Evolutionary conservation across 306 rosid genomes (phyloP).

Genomic region (Cicer chorassanicum): DNA sequence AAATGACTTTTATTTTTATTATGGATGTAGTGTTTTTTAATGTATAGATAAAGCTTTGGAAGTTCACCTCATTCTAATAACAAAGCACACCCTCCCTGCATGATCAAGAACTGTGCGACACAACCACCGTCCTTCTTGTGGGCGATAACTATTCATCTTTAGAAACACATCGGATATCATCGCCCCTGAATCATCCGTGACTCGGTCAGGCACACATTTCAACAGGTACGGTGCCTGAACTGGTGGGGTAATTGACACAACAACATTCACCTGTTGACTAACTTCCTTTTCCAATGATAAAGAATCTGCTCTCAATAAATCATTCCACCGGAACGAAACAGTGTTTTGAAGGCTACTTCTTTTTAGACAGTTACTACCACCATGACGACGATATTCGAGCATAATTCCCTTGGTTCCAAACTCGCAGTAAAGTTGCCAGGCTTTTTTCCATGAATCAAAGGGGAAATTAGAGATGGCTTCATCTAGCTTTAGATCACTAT

Average conservation of each 20-base stretch:
- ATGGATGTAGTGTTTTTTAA: not conserved
- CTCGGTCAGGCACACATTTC: conserved; percentile 90
- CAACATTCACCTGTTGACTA: conserved; percentile 56
- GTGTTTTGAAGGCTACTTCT: conserved; percentile 57
- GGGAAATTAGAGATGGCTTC: conserved; percentile 58
- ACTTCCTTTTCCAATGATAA: conserved; percentile 66
- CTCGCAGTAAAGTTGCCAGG: conserved; percentile 90
- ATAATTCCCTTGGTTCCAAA: conserved; percentile 86
- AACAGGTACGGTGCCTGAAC: conserved; percentile 87
- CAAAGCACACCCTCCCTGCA: conserved; percentile 93
- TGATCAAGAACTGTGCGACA: conserved; percentile 95
- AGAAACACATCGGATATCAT: conserved; percentile 89
- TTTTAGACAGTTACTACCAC: conserved; percentile 68
- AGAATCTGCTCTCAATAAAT: conserved; percentile 76
- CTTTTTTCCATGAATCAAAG: conserved; percentile 68
- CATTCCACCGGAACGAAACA: conserved; percentile 71
- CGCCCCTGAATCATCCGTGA: conserved; percentile 88
- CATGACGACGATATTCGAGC: conserved; percentile 57
- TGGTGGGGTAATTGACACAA: conserved; percentile 82
- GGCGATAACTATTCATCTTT: conserved; percentile 75
- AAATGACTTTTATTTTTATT: not conserved
- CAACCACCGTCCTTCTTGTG: conserved; percentile 99
- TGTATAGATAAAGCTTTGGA: conserved; percentile 15
- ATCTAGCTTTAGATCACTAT: conserved; percentile 75
- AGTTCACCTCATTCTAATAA: conserved; percentile 73